phyloP scores from a whole-genome alignment of 306 rosid species.

The Dryas drummondii region DNA sequence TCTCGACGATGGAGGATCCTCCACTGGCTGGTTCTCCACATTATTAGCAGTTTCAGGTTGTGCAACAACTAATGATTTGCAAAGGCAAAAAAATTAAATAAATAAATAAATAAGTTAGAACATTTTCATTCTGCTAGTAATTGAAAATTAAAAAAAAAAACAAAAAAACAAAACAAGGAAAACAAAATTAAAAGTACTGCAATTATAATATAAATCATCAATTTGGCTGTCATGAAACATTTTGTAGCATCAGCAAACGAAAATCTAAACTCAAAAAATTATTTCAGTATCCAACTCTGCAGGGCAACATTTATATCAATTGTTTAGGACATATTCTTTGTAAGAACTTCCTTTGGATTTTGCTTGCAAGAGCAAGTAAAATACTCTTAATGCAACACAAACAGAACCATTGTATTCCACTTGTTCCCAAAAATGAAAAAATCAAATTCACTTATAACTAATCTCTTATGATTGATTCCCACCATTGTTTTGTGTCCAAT shows the following conservation, averaged over 20 bases:
- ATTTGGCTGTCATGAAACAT: neutral
- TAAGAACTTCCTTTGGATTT: neutral
- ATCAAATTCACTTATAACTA: constrained; percentile 14
- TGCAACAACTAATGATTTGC: constrained; percentile 51
- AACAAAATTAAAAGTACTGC: too few relatives aligned
- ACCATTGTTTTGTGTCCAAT: constrained; percentile 17
- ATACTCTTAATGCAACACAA: neutral
- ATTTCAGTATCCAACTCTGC: neutral
- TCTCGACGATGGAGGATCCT: constrained; percentile 71
- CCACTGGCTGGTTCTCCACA: constrained; percentile 71
- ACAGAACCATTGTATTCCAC: neutral
- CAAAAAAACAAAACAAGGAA: too few relatives aligned
- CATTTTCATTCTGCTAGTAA: neutral
- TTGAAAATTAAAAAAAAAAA: neutral
- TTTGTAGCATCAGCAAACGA: too few relatives aligned
- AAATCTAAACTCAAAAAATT: neutral
- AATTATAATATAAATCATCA: neutral
- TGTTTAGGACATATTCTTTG: neutral
- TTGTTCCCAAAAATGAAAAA: constrained; percentile 3
- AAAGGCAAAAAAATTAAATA: constrained; percentile 16
- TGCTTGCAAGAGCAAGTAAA: neutral
- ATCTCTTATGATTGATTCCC: neutral
- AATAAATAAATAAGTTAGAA: constrained; percentile 8
- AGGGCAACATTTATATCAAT: neutral
- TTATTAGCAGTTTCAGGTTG: constrained; percentile 64